Percentiles rank a stretch among this genome's conserved stretches.
Evolutionary conservation across 2,329 filamentous ascomycete genomes (phyloP).

Genomic region (Talaromyces sp.): DNA sequence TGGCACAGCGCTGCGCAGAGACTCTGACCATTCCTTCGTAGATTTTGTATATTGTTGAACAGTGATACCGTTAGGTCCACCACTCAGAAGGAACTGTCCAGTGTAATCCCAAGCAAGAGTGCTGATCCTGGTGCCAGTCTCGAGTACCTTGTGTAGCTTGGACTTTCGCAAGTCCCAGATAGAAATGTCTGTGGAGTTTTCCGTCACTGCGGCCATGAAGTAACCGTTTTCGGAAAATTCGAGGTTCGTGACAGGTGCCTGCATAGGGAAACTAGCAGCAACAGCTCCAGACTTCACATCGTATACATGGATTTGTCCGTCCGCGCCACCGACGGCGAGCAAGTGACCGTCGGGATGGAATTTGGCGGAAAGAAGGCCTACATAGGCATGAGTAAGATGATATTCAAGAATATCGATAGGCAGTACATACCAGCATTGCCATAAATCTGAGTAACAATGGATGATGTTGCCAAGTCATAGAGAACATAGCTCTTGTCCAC

Average conservation of each 20-base stretch:
- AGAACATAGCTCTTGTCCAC: constrained; percentile 89
- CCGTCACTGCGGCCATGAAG: constrained; percentile 82
- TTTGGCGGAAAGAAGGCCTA: constrained; percentile 71
- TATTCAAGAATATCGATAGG: neutral
- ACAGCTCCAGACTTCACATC: constrained; percentile 76
- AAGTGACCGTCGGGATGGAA: constrained; percentile 98
- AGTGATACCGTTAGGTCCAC: constrained; percentile 74
- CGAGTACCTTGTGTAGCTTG: constrained; percentile 77
- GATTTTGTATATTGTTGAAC: constrained; percentile 89
- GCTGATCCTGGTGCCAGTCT: constrained; percentile 75
- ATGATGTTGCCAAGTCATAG: constrained; percentile 71
- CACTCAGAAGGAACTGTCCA: constrained; percentile 84
- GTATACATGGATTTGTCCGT: constrained; percentile 83
- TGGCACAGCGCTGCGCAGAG: constrained; percentile 71
- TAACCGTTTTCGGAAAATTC: constrained; percentile 95
- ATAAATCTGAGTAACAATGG: constrained; percentile 74
- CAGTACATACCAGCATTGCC: constrained; percentile 68
- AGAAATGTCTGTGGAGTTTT: constrained; percentile 73
- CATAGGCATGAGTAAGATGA: constrained; percentile 24
- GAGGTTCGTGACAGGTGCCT: constrained; percentile 69
- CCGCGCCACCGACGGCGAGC: constrained; percentile 75
- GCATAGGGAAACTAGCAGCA: constrained; percentile 68
- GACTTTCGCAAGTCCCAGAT: constrained; percentile 92
- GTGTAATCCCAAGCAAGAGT: constrained; percentile 89
- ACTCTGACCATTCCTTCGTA: constrained; percentile 85